These are phyloP conservation scores for Melanomma pulvis-pyrius DNA, from an alignment of 495 filamentous ascomycete species.

Conservation along the genomic window DNA sequence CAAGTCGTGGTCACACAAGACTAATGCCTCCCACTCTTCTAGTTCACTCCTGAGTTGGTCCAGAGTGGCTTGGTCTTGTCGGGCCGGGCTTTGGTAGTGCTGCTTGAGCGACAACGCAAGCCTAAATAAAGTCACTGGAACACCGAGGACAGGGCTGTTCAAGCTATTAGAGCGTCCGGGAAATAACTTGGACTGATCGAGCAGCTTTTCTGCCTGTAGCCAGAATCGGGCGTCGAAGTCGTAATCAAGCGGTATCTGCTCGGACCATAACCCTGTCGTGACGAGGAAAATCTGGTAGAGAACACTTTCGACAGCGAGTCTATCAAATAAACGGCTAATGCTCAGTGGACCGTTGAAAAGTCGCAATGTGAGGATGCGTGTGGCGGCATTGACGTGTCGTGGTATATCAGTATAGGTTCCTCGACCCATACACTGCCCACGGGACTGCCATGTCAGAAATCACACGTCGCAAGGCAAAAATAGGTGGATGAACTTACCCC, in stretches of 20 bases:
- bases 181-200: background rate
- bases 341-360: background rate
- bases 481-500: background rate
- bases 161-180: background rate
- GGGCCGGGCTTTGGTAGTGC: background rate
- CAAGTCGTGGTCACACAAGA: background rate
- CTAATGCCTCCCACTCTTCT: background rate
- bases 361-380: background rate
- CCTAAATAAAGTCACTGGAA: background rate
- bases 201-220: background rate
- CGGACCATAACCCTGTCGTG: background rate
- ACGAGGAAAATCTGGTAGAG: conserved; percentile 2
- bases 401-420: background rate
- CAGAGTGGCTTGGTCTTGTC: background rate
- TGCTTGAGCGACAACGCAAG: background rate
- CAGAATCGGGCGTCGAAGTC: conserved; percentile 2
- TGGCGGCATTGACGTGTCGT: background rate
- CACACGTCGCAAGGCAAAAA: background rate
- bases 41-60: background rate
- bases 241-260: background rate
- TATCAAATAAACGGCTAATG: background rate
- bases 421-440: background rate
- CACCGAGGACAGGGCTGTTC: background rate
- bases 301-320: background rate
- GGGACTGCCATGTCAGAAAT: background rate